Conservation (phyloP, 139 green algal genomes). For the Chlorella sorokiniana region DNA sequence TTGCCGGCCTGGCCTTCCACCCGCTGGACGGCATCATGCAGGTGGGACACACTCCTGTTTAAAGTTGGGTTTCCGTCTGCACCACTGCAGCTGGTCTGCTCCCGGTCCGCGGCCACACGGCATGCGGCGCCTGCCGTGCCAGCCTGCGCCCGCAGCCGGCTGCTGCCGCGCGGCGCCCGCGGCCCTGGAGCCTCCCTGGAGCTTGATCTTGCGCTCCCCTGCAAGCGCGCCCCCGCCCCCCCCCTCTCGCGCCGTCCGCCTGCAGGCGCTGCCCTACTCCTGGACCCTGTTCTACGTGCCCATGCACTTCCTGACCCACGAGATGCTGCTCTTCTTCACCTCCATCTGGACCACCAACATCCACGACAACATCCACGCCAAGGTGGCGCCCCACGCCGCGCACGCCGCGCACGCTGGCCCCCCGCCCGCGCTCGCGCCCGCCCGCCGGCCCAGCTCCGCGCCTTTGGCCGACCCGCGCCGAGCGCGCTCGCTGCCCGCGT, state of each 20-base stretch:
- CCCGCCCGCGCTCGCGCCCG: too few relatives aligned
- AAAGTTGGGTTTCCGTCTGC: too few relatives aligned
- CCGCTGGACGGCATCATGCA: conserved; percentile 83
- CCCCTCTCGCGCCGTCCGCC: not conserved
- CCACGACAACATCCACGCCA: conserved; percentile 90
- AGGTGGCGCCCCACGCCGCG: conserved; percentile 24
- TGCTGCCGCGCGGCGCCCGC: too few relatives aligned
- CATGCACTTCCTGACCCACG: conserved; percentile 92
- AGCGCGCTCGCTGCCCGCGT: too few relatives aligned
- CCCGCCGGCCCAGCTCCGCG: not conserved
- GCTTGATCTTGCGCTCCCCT: too few relatives aligned
- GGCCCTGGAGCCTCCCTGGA: too few relatives aligned
- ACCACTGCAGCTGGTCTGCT: too few relatives aligned
- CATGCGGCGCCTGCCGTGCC: too few relatives aligned
- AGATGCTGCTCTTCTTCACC: conserved; percentile 93
- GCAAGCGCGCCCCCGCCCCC: conserved; percentile 29
- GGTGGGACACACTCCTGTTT: too few relatives aligned
- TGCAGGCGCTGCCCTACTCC: conserved; percentile 87
- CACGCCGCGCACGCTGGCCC: not conserved
- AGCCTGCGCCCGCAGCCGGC: too few relatives aligned
- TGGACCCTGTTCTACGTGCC: conserved; percentile 84
- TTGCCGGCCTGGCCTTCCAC: conserved; percentile 96
- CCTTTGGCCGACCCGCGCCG: not conserved
- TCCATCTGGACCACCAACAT: conserved; percentile 97
- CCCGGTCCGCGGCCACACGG: too few relatives aligned